Evolutionary conservation across 2,329 filamentous ascomycete genomes (phyloP), one percentile per base, ranked within the genome.

Genomic region (Cladosporium sp.): DNA sequence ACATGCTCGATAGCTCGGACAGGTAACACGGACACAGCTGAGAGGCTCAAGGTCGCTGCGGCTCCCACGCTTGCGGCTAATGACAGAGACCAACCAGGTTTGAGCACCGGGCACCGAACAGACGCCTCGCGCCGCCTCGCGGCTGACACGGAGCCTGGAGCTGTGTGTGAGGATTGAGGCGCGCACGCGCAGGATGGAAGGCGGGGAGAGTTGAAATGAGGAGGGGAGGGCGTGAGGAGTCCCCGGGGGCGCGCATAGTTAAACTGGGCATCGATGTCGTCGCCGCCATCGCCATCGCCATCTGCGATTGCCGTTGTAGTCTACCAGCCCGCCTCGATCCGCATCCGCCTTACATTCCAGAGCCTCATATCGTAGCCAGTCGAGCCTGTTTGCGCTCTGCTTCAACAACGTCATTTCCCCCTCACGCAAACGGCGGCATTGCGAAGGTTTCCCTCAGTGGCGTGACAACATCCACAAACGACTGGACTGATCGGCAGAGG

Each of bases 401-500:
- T 41, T 24, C 32, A 26, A 5, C 49, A 54, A 32, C 60, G 44
- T 52, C 60, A 63, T 36, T 18, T 21, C 14, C 59, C 59, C 49
- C 49, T 51, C 60, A 41, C 49, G 15, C 14, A 24, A 47, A 24
- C 38, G 18, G 32, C 6, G 32, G 11, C 44, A 55, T 55, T 55
- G 52, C 30, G 52, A 62, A 62, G 59, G 44, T 62, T 61, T 49
- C 28, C 21, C 10, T 24, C 14, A 12, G 55, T 24, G 24, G 32
- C 32, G 61, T 57, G 51, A 64, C 61, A 64, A 51, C 51, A 57
- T 14, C 61, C 60, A 14, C 32, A 24, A 30, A 38, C 26, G 14
- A 21, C 41, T 47, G 41, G 41, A 47, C 32, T 47, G 63, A 65
- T 65, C 63, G 54, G 44, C 63, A 59, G 63, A n/a, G 63, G 63